Evolutionary conservation across 331 rosid genomes (phyloP), one percentile per base, ranked within the genome.

Genomic region (Ulmus americana): DNA sequence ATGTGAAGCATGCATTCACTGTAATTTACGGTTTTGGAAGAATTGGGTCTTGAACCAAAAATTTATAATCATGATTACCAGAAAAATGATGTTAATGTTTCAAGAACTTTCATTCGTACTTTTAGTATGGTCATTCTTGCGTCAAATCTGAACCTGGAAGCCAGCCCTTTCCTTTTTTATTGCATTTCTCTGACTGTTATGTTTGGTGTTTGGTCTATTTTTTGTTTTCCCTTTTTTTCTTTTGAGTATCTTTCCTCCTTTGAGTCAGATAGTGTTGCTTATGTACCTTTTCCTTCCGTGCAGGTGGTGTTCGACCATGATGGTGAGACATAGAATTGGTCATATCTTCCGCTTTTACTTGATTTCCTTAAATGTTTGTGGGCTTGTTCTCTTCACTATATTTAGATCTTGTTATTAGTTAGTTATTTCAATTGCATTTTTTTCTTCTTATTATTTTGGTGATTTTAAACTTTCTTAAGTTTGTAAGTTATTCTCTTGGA

Each of bases 271-370:
- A 40, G 22, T 67, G 41, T 39, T 39, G 59, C 79, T 58, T 47
- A 66, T 74, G 40, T 71, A 56, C 57, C 61, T 77, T 67, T 61
- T 61, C 64, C n/a, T 42, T 69, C 57, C 45, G 13, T 85, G 89
- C 94, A 92, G 97, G 97, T 92, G 75, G 98, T 85, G 70, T 92
- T 92, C 77, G 98, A 92, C 82, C 98, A 92, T 81, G 95, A 86
- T 83, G 98, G 96, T 92, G 84, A 81, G 96, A 67, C 77, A 58
- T 52, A 6, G 64, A 52, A 55, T 58, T 11, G 45, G 41, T 51
- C 18, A 54, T 44, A 59, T 20, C 71, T 66, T 16, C 68, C 20
- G 70, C 39, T 68, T 44, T 66, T n/a, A 40, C 48, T 70, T 62
- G 68, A 62, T 62, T 42, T 58, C 42, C 45, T 40, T 55, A 2